Conservation (phyloP, 75 land plant genomes). For the Larix kaempferi region DNA sequence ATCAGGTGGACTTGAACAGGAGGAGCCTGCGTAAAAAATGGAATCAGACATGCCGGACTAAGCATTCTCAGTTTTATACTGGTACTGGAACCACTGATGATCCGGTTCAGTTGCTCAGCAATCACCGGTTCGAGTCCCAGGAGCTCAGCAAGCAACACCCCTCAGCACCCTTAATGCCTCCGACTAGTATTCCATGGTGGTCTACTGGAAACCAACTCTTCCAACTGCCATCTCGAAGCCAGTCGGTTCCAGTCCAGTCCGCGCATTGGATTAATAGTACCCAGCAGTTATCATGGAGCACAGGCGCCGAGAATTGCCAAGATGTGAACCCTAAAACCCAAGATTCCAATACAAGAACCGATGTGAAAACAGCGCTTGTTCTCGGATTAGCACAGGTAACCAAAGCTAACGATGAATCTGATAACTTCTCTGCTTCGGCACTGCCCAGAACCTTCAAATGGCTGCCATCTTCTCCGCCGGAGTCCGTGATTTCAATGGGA, state of each 20-base stretch:
- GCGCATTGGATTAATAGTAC: neutral
- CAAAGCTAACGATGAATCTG: neutral
- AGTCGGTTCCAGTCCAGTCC: no score
- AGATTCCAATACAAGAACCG: conserved; percentile 2
- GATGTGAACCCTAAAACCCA: neutral
- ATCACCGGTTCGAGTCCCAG: neutral
- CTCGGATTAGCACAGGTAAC: conserved; percentile 14
- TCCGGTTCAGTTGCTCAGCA: neutral
- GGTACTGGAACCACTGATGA: neutral
- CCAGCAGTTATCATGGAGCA: conserved; percentile 7
- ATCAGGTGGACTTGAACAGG: conserved; percentile 24
- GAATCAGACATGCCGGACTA: conserved; percentile 36
- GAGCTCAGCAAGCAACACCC: neutral
- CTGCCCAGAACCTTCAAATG: neutral
- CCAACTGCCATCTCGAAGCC: no score
- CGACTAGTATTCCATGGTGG: no score
- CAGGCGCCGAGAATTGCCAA: neutral
- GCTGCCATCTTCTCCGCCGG: no score
- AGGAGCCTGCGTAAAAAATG: conserved; percentile 43
- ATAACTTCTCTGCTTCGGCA: neutral
- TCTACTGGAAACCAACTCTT: neutral
- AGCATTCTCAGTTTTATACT: neutral
- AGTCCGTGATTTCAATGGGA: neutral
- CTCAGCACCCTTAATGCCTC: no score
- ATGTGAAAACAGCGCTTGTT: conserved; percentile 39